Evolutionary conservation across 345 rosid genomes (phyloP).

Genomic region (Brassica incana): DNA sequence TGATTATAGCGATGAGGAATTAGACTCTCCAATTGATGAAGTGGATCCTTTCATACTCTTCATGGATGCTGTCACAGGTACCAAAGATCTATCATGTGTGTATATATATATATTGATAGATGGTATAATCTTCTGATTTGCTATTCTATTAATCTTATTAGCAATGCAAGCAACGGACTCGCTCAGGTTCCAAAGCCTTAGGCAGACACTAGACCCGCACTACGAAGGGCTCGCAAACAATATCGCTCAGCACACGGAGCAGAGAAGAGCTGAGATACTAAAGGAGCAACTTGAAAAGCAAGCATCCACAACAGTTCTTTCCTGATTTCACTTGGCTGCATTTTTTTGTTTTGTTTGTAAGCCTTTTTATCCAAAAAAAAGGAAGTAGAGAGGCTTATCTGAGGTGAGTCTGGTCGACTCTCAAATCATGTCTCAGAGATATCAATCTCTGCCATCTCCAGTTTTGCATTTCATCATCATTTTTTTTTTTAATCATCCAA

Average conservation of each 20-base stretch:
- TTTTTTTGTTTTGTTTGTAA: neutral
- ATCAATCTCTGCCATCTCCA: conserved; percentile 38
- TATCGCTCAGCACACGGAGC: conserved; percentile 91
- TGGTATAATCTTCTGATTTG: neutral
- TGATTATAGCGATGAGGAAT: conserved; percentile 87
- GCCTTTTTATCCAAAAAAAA: conserved; percentile 6
- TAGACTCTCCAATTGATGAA: conserved; percentile 94
- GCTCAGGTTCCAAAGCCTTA: conserved; percentile 76
- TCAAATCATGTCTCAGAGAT: conserved; percentile 29
- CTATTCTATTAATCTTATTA: conserved; percentile 17
- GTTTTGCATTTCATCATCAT: conserved; percentile 31
- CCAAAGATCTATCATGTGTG: neutral
- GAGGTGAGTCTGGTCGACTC: conserved; percentile 35
- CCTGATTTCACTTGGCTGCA: conserved; percentile 32
- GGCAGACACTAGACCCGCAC: conserved; percentile 76
- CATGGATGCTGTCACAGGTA: conserved; percentile 88
- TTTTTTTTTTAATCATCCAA: neutral
- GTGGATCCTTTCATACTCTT: conserved; percentile 95
- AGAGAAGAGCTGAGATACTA: conserved; percentile 82
- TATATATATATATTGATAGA: neutral
- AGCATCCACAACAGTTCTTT: conserved; percentile 35
- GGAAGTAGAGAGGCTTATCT: conserved; percentile 7
- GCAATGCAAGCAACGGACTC: conserved; percentile 75
- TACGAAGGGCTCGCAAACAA: conserved; percentile 85
- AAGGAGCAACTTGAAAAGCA: conserved; percentile 62